Evolutionary conservation across 139 green algal genomes (phyloP), one percentile per base, ranked within the genome.

Genomic region (Picochlorum costavermella): DNA sequence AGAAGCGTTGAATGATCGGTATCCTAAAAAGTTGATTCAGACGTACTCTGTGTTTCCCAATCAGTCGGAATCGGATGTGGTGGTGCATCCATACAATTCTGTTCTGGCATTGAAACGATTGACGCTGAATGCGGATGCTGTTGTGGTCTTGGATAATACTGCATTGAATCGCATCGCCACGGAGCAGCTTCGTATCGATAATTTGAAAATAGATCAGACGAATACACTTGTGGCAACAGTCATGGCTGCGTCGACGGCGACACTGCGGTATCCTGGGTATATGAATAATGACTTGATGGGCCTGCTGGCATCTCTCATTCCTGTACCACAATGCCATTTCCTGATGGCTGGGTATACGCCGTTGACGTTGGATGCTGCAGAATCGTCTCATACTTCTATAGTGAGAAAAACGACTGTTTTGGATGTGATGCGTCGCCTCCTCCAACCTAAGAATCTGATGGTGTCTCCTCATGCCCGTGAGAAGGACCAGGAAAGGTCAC

Each of bases 231-330:
- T 99, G 33, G 90, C 86, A 17, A 98, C 91, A 1, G 94, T 99
- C 44, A 99, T 99, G 94, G 90, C 94, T 2, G 94, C 94, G 1
- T 92, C 81, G 37, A 99, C 94, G 9, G 95, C 93, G 6, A 98
- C 94, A 6, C 74, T 99, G 56, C 67, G 94, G 3, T 99, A 97
- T 70, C 87, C 88, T 70, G 92, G 93, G 25, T 98, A 98, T 84
- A 98, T 97, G 92, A 97, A 98, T 83, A 99, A 98, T 75, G 94
- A 98, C 77, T 73, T 99, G 50, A 87, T 96, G 44, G 92, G 92
- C 1, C 72, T 98, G 48, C 78, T 99, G 25, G 91, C 94, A 1
- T 90, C 81, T 3, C 88, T 99, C 20, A 92, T 98, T 61, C 91
- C 92, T 26, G 94, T 90, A 8, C 94, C 94, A 11, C 78, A 88